Conservation (phyloP, 148 eudicot genomes). For the Rhododendron henanense region DNA sequence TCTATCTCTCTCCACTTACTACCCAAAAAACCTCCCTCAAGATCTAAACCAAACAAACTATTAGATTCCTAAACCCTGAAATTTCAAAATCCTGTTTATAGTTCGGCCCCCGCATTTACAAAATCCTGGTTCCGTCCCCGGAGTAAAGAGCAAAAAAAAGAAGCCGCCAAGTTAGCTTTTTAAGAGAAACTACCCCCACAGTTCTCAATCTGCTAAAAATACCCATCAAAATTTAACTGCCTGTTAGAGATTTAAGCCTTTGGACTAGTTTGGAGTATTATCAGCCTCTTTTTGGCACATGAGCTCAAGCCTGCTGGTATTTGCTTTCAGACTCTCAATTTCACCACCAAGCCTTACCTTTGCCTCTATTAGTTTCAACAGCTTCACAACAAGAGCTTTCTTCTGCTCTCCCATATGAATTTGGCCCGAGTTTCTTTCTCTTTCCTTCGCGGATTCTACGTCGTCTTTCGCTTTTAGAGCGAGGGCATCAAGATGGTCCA, state of each 20-base stretch:
- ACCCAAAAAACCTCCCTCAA: no score
- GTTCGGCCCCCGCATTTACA: no score
- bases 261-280: neutral
- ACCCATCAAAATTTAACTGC: neutral
- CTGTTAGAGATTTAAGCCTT: neutral
- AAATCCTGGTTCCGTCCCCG: no score
- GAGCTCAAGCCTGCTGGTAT: conserved; percentile 1
- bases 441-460: neutral
- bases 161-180: no score
- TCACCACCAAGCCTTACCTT: neutral
- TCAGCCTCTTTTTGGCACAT: neutral
- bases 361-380: neutral
- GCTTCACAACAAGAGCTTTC: neutral
- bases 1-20: no score
- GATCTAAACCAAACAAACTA: no score
- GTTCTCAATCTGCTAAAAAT: neutral
- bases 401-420: neutral
- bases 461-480: neutral
- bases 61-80: no score
- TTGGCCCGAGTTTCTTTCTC: neutral
- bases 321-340: neutral
- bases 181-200: no score
- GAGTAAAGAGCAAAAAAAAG: no score
- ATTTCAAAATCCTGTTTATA: no score
- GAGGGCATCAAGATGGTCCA: neutral